phyloP scores from a whole-genome alignment of 768 basidiomycete species.

The Flagelloscypha sp. region DNA sequence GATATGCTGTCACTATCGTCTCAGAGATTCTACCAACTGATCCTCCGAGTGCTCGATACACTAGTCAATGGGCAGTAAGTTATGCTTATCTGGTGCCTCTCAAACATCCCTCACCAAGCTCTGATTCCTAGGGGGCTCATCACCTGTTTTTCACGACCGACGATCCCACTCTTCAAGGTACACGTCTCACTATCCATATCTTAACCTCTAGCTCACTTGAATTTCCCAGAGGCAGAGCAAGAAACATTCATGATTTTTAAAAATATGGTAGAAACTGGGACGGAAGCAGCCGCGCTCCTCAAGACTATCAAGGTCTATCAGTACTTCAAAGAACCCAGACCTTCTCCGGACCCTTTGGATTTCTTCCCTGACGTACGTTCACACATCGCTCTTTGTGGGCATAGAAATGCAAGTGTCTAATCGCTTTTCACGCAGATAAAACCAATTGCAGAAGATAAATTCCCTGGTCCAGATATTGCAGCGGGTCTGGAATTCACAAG shows the following conservation, averaged over 20 bases:
- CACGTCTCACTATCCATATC: slow-evolving; percentile 8
- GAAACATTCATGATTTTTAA: too few species aligned
- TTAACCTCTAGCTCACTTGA: neutral
- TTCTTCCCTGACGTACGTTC: too few species aligned
- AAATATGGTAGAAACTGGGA: too few species aligned
- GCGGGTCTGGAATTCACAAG: slow-evolving; percentile 50
- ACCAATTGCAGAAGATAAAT: neutral
- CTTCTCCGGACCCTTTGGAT: too few species aligned
- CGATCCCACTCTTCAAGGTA: slow-evolving; percentile 49
- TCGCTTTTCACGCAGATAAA: too few species aligned
- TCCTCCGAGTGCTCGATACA: slow-evolving; percentile 61
- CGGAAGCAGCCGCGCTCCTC: too few species aligned
- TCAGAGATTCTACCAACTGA: slow-evolving; percentile 70
- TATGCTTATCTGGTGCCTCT: neutral
- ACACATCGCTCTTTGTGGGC: too few species aligned
- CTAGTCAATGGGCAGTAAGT: slow-evolving; percentile 77
- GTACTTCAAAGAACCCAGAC: too few species aligned
- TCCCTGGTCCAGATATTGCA: slow-evolving; percentile 21
- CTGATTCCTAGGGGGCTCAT: slow-evolving; percentile 57
- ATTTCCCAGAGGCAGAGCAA: neutral
- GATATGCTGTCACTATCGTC: slow-evolving; percentile 60
- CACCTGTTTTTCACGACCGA: slow-evolving; percentile 54
- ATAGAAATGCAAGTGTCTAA: too few species aligned
- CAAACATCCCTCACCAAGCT: neutral
- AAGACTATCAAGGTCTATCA: too few species aligned